phyloP scores from a whole-genome alignment of 1,284 basidiomycete species.

The Fomitopsis schrenkii region DNA sequence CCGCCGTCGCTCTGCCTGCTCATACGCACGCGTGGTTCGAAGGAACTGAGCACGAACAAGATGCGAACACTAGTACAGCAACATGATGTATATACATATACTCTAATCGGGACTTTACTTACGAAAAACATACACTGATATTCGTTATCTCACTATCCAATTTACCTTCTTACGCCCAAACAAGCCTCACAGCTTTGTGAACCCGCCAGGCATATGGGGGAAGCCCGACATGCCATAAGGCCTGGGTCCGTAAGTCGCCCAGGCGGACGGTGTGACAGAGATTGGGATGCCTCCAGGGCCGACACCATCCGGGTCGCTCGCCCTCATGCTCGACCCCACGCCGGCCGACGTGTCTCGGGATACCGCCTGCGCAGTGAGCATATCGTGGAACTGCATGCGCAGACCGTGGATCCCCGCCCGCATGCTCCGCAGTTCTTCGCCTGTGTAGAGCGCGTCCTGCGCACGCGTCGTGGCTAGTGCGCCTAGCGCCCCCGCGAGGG shows the following conservation, averaged over 20 bases:
- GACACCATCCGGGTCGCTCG: not conserved
- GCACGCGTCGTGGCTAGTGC: slow-evolving; percentile 21
- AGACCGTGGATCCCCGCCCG: slow-evolving; percentile 74
- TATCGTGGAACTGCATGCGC: slow-evolving; percentile 53
- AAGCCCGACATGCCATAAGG: not conserved
- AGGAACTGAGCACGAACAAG: too few relatives aligned
- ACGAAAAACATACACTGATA: too few relatives aligned
- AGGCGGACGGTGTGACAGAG: not conserved
- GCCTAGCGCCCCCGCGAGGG: slow-evolving; percentile 43
- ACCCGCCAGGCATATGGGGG: not conserved
- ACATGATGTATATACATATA: too few relatives aligned
- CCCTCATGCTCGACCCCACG: not conserved
- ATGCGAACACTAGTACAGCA: too few relatives aligned
- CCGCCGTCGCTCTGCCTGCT: too few relatives aligned
- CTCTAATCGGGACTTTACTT: too few relatives aligned
- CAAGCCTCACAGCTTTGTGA: not conserved
- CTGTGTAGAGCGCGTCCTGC: slow-evolving; percentile 65
- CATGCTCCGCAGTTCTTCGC: slow-evolving; percentile 74
- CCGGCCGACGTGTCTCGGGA: not conserved
- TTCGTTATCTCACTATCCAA: too few relatives aligned
- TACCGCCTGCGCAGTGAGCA: not conserved
- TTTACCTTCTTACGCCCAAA: too few relatives aligned
- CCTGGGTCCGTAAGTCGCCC: not conserved
- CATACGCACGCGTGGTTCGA: too few relatives aligned
- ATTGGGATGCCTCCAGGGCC: not conserved